These are phyloP conservation scores for Oryza punctata DNA, from an alignment of 176 grass and related monocot species.

Conservation along the genomic window DNA sequence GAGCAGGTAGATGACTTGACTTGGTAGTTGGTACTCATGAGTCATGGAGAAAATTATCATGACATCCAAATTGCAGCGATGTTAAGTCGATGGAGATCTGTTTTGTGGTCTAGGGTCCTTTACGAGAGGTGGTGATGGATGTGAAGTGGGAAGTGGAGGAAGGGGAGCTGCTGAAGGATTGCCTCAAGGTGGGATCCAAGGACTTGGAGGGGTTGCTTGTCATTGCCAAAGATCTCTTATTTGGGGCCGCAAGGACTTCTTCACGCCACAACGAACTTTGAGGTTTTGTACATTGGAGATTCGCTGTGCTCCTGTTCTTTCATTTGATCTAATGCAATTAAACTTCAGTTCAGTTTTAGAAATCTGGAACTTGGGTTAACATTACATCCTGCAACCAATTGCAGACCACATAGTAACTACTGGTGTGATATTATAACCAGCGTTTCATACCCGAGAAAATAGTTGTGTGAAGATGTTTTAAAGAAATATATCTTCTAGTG, in stretches of 20 bases:
- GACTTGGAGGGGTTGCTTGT: constrained; percentile 79
- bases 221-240: constrained; percentile 74
- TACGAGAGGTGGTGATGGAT: constrained; percentile 74
- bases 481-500: not conserved
- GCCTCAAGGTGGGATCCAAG: constrained; percentile 63
- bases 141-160: constrained; percentile 84
- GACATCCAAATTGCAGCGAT: constrained; percentile 19
- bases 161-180: constrained; percentile 81
- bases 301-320: constrained; percentile 11
- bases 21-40: not conserved
- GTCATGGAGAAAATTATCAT: too few species aligned
- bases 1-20: constrained; percentile 46
- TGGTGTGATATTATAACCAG: not conserved
- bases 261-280: constrained; percentile 58
- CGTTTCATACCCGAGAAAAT: not conserved
- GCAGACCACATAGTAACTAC: not conserved
- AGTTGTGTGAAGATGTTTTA: constrained; percentile 15
- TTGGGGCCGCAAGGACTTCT: constrained; percentile 44
- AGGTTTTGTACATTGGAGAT: constrained; percentile 18
- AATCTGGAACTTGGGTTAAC: constrained; percentile 11
- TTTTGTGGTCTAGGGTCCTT: constrained; percentile 65
- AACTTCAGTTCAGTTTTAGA: constrained; percentile 9
- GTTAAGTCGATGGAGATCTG: not conserved
- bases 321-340: constrained; percentile 12
- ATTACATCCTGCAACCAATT: not conserved